Base-by-base conservation (phyloP, 768 basidiomycete genomes). In the Tricholoma hemisulphureum region DNA sequence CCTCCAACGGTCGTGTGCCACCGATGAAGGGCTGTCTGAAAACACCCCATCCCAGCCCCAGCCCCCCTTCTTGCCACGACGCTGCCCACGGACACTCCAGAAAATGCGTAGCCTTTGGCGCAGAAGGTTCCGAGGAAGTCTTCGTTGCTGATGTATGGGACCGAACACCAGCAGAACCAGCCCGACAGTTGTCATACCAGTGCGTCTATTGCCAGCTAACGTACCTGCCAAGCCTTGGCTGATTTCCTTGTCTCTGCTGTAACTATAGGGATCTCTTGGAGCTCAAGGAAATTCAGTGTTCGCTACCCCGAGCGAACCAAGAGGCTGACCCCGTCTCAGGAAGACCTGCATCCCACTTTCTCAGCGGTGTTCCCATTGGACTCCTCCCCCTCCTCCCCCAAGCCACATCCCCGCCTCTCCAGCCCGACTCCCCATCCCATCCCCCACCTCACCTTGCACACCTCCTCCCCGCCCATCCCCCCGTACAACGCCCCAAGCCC, bases 141-240 rank as follows among this genome's bases (percentile, higher is more conserved):
- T 80, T 80, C 65, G 69, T 78, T 28, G 89, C 87, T 3, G 89
- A 91, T 67, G 87, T 88, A 56, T 91, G 89, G 89, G 89, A 91
- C 68, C 79, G 89, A 14, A 88, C 87, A 1, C 89, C 89, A 2
- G 78, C 80, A 2, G 85, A 88, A 37, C 83, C 87, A 23, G 80
- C 86, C 6, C 77, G 78, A 29, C 80, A 77, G 58, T 72, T 91
- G 61, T 79, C 83, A 2, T 91, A 89, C 66, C 79, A 85, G 87
- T 90, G 67, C 80, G 87, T 82, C 31, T 13, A 37, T 20, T 28
- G 45, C 8, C 20, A 50, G 35, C 39, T 55, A 32, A 61, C 53
- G 45, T 49, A 43, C 49, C 55, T 54, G 43, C 46, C 23, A 51
- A 43, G 50, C 20, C 57, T 45, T 18, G 34, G 53, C 45, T 41